Evolutionary conservation across 1,284 basidiomycete genomes (phyloP).

Genomic region (Porogramme epimiltina): DNA sequence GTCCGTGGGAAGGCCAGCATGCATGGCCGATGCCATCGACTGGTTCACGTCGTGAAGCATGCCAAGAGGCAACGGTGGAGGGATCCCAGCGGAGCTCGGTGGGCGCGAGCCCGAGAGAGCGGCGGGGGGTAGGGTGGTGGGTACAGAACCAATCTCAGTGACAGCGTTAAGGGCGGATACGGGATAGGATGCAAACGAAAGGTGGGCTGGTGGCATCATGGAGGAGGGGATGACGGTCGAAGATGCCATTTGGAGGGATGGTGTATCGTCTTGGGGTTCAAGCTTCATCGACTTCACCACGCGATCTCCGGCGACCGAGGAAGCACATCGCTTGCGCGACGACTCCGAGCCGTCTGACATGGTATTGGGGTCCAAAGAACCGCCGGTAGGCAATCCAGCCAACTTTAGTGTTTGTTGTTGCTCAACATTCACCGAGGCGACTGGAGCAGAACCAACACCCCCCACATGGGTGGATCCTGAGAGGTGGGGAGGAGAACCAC

Average conservation of each 20-base stretch:
- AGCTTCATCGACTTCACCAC: constrained; percentile 66
- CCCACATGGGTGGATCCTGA: constrained; percentile 22
- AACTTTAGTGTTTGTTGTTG: constrained; percentile 21
- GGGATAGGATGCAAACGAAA: constrained; percentile 29
- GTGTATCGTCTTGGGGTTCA: constrained; percentile 62
- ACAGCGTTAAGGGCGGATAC: constrained; percentile 24
- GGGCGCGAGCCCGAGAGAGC: constrained; percentile 42
- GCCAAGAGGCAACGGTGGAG: constrained; percentile 28
- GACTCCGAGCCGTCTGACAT: constrained; percentile 32
- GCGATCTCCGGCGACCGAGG: constrained; percentile 61
- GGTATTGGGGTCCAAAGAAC: constrained; percentile 25
- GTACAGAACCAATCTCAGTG: constrained; percentile 25
- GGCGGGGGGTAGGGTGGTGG: constrained; percentile 32
- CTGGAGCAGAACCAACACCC: constrained; percentile 10
- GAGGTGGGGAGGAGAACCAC: constrained; percentile 1
- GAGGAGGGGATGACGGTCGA: constrained; percentile 27
- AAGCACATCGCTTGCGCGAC: constrained; percentile 66
- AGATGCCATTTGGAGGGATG: constrained; percentile 26
- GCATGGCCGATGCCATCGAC: constrained; percentile 19
- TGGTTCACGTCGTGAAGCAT: constrained; percentile 28
- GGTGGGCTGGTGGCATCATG: constrained; percentile 30
- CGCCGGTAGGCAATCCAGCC: constrained; percentile 24
- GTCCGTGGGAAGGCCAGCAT: constrained; percentile 18
- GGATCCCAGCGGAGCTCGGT: constrained; percentile 40
- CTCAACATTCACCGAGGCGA: constrained; percentile 17